A percentile compares a stretch with the other conserved stretches of the same genome.
Evolutionary conservation across 192 early-diverging fungal species (phyloP).

Genomic region (Entomortierella parvispora): DNA sequence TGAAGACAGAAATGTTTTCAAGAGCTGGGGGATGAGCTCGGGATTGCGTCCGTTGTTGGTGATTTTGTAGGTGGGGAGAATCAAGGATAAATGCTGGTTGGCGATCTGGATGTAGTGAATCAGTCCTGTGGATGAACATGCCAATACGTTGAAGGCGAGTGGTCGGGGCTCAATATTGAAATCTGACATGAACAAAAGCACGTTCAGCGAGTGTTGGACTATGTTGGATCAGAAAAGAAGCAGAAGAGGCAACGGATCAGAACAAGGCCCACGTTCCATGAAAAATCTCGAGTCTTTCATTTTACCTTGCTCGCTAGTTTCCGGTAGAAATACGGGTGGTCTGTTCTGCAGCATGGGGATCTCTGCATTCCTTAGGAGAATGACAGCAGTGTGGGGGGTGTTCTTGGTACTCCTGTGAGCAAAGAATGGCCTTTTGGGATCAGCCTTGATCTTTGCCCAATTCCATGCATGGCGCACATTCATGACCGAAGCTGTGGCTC

Average conservation of each 20-base stretch:
- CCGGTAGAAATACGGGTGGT: conserved; percentile 38
- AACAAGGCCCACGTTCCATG: not conserved
- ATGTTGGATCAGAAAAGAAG: not conserved
- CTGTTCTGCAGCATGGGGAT: conserved; percentile 44
- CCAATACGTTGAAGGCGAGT: conserved; percentile 26
- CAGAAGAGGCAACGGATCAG: not conserved
- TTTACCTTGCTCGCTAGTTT: conserved; percentile 39
- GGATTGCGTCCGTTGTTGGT: conserved; percentile 36
- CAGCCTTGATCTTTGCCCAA: conserved; percentile 51
- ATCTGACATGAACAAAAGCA: conserved; percentile 46
- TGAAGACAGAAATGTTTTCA: conserved; percentile 44
- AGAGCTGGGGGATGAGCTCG: conserved; percentile 35
- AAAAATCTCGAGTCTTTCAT: not conserved
- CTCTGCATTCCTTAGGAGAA: conserved; percentile 44
- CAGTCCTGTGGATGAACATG: conserved; percentile 44
- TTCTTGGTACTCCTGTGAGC: conserved; percentile 37
- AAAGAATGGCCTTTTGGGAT: conserved; percentile 51
- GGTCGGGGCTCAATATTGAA: conserved; percentile 45
- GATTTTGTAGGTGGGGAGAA: conserved; percentile 41
- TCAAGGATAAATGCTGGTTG: conserved; percentile 35
- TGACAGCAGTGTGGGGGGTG: conserved; percentile 36
- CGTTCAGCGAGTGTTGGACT: conserved; percentile 47
- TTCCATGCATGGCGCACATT: conserved; percentile 39
- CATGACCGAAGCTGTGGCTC: not conserved
- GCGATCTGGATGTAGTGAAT: conserved; percentile 49